Evolutionary conservation across 1,139 yeast genomes (phyloP), one percentile per base, ranked within the genome.

Genomic region (Sugiyamaella castrensis): DNA sequence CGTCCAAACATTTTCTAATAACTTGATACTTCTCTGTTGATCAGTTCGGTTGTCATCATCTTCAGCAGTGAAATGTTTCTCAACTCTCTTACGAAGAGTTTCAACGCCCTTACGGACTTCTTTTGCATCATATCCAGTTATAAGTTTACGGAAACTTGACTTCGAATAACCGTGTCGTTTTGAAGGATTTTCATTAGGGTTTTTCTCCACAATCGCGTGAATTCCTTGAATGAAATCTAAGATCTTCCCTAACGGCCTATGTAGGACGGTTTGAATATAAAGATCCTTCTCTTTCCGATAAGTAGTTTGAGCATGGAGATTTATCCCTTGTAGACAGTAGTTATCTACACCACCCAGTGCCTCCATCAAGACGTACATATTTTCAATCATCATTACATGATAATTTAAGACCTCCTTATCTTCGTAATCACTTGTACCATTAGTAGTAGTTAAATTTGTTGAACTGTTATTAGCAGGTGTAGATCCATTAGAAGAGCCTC

Each of bases 141-240:
- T 65, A 16, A 86, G 71, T 34, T 82, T 76, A 55, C 76, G 79
- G 52, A 87, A 70, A 24, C 79, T 75, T 44, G 80, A 75, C 58
- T 77, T 76, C 54, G 80, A 82, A 57, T 81, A 83, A 26, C 84
- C 82, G 57, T 82, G 84, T 54, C 84, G 80, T 55, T 74, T 77
- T 1, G 83, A 75, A 2, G 81, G 81, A 50, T 75, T 72, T n/a
- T 70, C 71, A 2, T 53, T 56, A 1, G 64, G 65, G 38, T 68
- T 67, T 47, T 67, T 68, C 37, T 74, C 72, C 5, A 74, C 64
- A 26, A 81, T 66, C 1, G 77, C 74, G 48, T 82, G 84, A 43
- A 84, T 80, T 40, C 82, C 87, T 40, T 76, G 76, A 4, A 88
- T 78, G 63, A 86, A 84, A 29, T 81, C 82, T 32, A 77, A 71